Evolutionary conservation across 768 basidiomycete species (phyloP).

Genomic region (Gloeostereum incarnatum): DNA sequence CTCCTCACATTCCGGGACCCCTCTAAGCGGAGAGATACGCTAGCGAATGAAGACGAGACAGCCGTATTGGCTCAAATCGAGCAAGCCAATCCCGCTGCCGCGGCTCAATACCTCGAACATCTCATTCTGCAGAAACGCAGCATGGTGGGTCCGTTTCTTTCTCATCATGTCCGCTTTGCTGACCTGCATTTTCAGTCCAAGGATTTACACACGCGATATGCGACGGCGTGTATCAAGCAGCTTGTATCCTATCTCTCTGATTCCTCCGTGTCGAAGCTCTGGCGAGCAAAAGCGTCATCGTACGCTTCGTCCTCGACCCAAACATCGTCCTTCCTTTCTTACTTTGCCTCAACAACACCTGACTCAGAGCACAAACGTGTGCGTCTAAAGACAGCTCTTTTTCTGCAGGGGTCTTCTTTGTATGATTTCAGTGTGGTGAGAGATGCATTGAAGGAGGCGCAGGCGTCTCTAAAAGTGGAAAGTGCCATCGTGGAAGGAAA

Average conservation of each 20-base stretch:
- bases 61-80: slow-evolving; percentile 46
- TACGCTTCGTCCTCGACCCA: slow-evolving; percentile 12
- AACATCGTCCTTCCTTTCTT: slow-evolving; percentile 50
- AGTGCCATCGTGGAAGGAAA: slow-evolving; percentile 72
- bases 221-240: slow-evolving; percentile 42
- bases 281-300: slow-evolving; percentile 47
- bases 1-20: slow-evolving; percentile 48
- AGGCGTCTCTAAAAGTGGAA: slow-evolving; percentile 59
- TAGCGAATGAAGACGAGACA: slow-evolving; percentile 58
- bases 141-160: slow-evolving; percentile 27
- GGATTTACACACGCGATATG: slow-evolving; percentile 61
- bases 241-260: slow-evolving; percentile 39
- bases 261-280: slow-evolving; percentile 48
- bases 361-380: slow-evolving; percentile 64
- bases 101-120: slow-evolving; percentile 69
- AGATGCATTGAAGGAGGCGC: slow-evolving; percentile 31
- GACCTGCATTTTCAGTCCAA: slow-evolving; percentile 31
- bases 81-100: slow-evolving; percentile 49
- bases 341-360: slow-evolving; percentile 79
- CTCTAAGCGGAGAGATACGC: slow-evolving; percentile 46
- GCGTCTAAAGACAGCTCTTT: slow-evolving; percentile 68
- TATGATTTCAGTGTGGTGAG: slow-evolving; percentile 50
- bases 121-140: slow-evolving; percentile 64
- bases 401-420: slow-evolving; percentile 67
- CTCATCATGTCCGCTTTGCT: not conserved